Conservation (phyloP, 345 rosid species). For the Moringa oleifera region DNA sequence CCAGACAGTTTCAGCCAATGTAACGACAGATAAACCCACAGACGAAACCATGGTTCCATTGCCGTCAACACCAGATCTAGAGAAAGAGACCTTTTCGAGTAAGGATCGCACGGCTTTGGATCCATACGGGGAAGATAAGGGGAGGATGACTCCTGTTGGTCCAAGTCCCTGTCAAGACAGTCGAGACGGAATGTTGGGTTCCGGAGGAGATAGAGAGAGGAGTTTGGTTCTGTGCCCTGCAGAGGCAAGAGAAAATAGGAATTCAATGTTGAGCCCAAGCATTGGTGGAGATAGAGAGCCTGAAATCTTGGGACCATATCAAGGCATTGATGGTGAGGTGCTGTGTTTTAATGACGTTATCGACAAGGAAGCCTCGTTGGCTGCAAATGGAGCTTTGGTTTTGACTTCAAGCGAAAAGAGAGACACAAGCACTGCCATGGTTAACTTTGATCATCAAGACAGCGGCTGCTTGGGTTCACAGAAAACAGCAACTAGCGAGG, state of each 20-base stretch:
- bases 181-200: slow-evolving; percentile 10
- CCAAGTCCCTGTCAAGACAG: slow-evolving; percentile 18
- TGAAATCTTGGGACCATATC: slow-evolving; percentile 6
- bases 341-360: slow-evolving; percentile 12
- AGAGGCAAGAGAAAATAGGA: slow-evolving; percentile 5
- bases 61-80: too few relatives aligned
- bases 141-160: slow-evolving; percentile 11
- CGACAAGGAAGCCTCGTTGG: slow-evolving; percentile 4
- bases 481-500: too few relatives aligned
- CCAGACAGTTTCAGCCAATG: too few relatives aligned
- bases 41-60: too few relatives aligned
- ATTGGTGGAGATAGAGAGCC: background rate
- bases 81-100: too few relatives aligned
- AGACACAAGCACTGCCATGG: background rate
- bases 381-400: background rate
- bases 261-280: slow-evolving; percentile 4
- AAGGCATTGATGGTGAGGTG: background rate
- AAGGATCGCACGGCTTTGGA: too few relatives aligned
- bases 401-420: background rate
- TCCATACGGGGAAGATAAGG: too few relatives aligned
- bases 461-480: too few relatives aligned
- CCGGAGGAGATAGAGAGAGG: slow-evolving; percentile 19
- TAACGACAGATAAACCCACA: too few relatives aligned
- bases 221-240: slow-evolving; percentile 17
- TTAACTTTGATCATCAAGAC: background rate